Evolutionary conservation across 2,329 filamentous ascomycete species (phyloP), one percentile per base, ranked within the genome.

Genomic region (Fusarium caatingaense): DNA sequence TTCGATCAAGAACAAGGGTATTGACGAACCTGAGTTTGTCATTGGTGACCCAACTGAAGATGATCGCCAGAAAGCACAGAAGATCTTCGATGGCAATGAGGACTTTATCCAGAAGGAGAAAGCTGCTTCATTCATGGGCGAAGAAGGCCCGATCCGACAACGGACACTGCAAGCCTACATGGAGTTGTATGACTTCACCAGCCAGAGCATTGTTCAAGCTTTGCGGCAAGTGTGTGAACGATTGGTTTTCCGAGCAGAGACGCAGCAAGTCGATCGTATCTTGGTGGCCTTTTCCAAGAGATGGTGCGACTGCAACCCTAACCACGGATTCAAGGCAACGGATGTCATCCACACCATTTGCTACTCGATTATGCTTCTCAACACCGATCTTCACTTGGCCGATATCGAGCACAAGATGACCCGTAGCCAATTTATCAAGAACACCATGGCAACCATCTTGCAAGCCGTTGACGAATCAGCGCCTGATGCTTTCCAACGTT

Each of bases 361-460:
- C 81, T 99, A 98, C 80, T 98, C 96, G 2, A 89, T 99, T 69
- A 91, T 99, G 76, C 86, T 99, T 13, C 86, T 99, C 68, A 99
- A 99, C 76, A 99, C 96, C 34, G 96, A 99, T 82, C 84, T 99
- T 59, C 95, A 99, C 76, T 81, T 98, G 76, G 96, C 95, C 62
- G 94, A 98, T 77, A 97, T 98, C 73, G 94, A 97, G 66, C 90
- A 92, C 74, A 97, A 97, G 83, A 99, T 99, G 96, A 98, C 95
- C 2, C 89, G 92, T 59, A 91, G 87, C 68, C 95, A 98, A 76
- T 99, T 98, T 76, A 88, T 99, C 77, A 97, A 97, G 80, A 99
- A 99, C 77, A 98, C 96, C 7, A 91, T 98, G 85, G 92, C 92
- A 1, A 97, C 95, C 0, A 92, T 99, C 67, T 89, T 88, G 62